Evolutionary conservation across 2,329 filamentous ascomycete genomes (phyloP).

Genomic region (Tolypocladium inflatum): DNA sequence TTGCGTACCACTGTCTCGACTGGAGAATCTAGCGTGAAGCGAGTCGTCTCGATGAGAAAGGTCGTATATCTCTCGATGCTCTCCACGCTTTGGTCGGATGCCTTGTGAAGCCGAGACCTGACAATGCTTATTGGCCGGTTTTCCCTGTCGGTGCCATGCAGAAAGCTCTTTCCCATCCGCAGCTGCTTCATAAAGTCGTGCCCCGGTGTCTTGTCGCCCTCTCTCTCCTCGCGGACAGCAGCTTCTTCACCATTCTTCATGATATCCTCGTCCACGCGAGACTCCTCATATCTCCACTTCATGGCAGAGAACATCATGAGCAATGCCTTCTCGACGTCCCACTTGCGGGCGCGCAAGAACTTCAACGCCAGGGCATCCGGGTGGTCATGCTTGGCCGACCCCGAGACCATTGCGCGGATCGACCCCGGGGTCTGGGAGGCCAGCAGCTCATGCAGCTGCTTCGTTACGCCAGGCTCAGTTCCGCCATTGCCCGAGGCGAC

Average conservation of each 20-base stretch:
- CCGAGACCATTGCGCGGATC: slow-evolving; percentile 76
- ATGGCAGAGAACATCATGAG: slow-evolving; percentile 93
- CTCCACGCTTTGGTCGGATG: slow-evolving; percentile 72
- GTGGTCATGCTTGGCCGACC: slow-evolving; percentile 90
- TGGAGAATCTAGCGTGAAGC: slow-evolving; percentile 68
- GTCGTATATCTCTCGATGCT: slow-evolving; percentile 84
- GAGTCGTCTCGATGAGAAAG: slow-evolving; percentile 84
- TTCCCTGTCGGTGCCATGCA: slow-evolving; percentile 77
- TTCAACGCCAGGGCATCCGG: slow-evolving; percentile 76
- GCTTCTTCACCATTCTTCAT: slow-evolving; percentile 65
- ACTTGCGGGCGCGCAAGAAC: slow-evolving; percentile 84
- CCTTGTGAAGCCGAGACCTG: slow-evolving; percentile 69
- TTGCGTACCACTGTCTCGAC: slow-evolving; percentile 84
- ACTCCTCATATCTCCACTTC: slow-evolving; percentile 76
- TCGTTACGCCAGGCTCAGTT: slow-evolving; percentile 76
- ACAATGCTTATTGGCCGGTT: slow-evolving; percentile 84
- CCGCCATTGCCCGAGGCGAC: slow-evolving; percentile 59
- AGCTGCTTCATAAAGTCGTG: slow-evolving; percentile 77
- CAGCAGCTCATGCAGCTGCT: slow-evolving; percentile 75
- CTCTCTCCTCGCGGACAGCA: slow-evolving; percentile 50
- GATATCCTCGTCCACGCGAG: slow-evolving; percentile 87
- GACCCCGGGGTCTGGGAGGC: slow-evolving; percentile 68
- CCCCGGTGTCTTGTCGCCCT: slow-evolving; percentile 51
- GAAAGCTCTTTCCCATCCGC: slow-evolving; percentile 83
- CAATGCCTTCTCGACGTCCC: slow-evolving; percentile 91